A percentile compares a stretch with the other conserved stretches of the same genome.
Evolutionary conservation across 257 asterid species (phyloP).

Genomic region (Solanum dulcamara): DNA sequence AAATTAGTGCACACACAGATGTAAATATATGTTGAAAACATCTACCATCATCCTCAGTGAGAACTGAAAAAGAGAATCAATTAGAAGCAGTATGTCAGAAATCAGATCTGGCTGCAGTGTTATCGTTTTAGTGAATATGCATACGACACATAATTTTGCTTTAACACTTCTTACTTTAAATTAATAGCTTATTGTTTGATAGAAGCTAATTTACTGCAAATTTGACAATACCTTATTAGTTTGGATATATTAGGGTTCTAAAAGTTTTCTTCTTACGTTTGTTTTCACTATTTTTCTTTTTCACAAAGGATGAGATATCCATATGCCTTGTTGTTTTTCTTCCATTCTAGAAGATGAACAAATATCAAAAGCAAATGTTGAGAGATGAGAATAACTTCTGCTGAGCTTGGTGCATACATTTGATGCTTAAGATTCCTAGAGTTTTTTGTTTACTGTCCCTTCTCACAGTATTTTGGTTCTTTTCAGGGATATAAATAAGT

Average conservation of each 20-base stretch:
- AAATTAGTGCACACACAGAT: background rate
- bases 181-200: background rate
- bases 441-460: background rate
- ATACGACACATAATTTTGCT: background rate
- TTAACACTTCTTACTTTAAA: background rate
- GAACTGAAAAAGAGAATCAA: background rate
- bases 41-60: background rate
- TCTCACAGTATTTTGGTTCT: constrained; percentile 5
- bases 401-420: background rate
- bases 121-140: background rate
- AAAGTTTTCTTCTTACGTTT: background rate
- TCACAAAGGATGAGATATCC: background rate
- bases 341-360: background rate
- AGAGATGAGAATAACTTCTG: constrained; percentile 1
- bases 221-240: background rate
- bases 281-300: background rate
- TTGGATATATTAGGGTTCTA: background rate
- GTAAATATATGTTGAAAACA: background rate
- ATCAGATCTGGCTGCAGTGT: background rate
- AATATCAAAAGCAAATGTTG: background rate
- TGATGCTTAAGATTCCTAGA: background rate
- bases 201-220: background rate
- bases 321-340: background rate
- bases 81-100: background rate
- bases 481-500: constrained; percentile 61